Conservation (phyloP, 2,329 filamentous ascomycete species). For the Aspergillus sclerotialis region DNA sequence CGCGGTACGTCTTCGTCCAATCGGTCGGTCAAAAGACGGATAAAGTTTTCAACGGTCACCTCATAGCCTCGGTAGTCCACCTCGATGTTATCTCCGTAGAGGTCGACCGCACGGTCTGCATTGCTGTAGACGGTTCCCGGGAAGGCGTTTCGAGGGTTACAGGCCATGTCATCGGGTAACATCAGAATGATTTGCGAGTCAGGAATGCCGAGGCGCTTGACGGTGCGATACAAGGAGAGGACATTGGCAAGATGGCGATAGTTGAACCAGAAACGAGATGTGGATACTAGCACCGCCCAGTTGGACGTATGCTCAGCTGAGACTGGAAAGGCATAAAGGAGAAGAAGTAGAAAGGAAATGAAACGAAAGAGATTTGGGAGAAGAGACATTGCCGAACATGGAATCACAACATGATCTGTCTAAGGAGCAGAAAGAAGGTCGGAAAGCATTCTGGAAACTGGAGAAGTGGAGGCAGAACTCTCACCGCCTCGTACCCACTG, state of each 20-base stretch:
- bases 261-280: conserved; percentile 99
- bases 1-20: conserved; percentile 91
- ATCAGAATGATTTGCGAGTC: conserved; percentile 99
- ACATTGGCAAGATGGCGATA: conserved; percentile 98
- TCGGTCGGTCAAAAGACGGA: conserved; percentile 86
- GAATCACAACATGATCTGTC: conserved; percentile 10
- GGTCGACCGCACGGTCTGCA: conserved; percentile 85
- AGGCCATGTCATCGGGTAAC: conserved; percentile 99
- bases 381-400: conserved; percentile 19
- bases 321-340: conserved; percentile 9
- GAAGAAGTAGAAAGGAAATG: conserved; percentile 19
- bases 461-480: background rate
- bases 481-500: too few relatives aligned
- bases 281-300: conserved; percentile 98
- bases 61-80: conserved; percentile 98
- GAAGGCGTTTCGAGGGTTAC: conserved; percentile 97
- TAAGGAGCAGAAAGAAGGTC: conserved; percentile 5
- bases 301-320: conserved; percentile 74
- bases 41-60: conserved; percentile 98
- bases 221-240: conserved; percentile 92
- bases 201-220: conserved; percentile 94
- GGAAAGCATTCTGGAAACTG: too few relatives aligned
- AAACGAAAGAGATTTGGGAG: conserved; percentile 18
- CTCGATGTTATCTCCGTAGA: conserved; percentile 98
- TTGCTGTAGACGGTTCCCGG: conserved; percentile 98